phyloP scores from a whole-genome alignment of 768 basidiomycete species.

The Russula ochroleuca region DNA sequence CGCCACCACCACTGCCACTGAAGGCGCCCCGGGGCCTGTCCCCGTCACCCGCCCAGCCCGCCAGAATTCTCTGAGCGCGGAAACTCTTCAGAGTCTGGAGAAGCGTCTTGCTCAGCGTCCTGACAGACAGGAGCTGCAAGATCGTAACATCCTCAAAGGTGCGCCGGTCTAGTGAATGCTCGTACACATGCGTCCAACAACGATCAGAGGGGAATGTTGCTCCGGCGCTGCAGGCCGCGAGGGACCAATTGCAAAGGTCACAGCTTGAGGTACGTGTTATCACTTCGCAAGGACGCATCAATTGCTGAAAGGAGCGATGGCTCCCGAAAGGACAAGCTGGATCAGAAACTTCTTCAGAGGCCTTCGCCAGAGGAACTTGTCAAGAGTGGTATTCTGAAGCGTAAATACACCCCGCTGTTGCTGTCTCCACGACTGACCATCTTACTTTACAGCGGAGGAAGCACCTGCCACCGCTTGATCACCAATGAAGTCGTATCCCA shows the following conservation, averaged over 20 bases:
- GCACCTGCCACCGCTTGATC: constrained; percentile 20
- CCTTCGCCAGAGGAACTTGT: constrained; percentile 61
- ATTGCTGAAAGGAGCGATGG: constrained; percentile 6
- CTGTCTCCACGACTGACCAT: neutral
- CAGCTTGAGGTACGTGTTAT: constrained; percentile 52
- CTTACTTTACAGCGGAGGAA: constrained; percentile 18
- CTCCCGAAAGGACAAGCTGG: constrained; percentile 53
- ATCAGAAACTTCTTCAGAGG: constrained; percentile 52
- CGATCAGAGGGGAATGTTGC: constrained; percentile 57
- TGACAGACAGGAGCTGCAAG: constrained; percentile 57
- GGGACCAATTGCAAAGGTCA: constrained; percentile 54
- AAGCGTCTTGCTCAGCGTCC: constrained; percentile 50
- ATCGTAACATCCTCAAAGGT: constrained; percentile 70
- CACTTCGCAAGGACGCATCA: constrained; percentile 3
- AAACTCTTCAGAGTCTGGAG: constrained; percentile 47
- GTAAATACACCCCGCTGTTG: constrained; percentile 31
- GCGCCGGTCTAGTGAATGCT: constrained; percentile 12
- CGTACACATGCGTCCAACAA: neutral
- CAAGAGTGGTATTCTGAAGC: constrained; percentile 55
- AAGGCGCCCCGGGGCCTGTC: constrained; percentile 5
- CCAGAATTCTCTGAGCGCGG: constrained; percentile 35
- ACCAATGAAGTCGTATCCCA: neutral
- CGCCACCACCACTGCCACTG: neutral
- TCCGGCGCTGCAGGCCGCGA: constrained; percentile 55
- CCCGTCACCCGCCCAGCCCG: constrained; percentile 27